phyloP scores from a whole-genome alignment of 2,329 filamentous ascomycete genomes.

The Dactylonectria estremocensis region DNA sequence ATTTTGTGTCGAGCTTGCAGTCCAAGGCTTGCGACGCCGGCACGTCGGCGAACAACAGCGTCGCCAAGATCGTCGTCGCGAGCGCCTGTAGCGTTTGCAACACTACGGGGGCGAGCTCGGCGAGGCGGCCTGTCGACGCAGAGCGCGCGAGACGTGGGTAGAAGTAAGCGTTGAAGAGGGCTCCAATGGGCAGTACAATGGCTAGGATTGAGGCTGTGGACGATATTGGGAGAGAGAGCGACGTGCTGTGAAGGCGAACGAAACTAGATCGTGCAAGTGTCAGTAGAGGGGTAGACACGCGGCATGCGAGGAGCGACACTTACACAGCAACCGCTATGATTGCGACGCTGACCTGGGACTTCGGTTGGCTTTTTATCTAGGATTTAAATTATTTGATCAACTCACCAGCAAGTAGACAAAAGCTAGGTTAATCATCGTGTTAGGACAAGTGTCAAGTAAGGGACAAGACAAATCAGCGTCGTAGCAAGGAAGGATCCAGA shows the following conservation, averaged over 20 bases:
- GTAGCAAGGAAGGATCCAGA: not conserved
- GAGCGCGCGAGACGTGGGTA: slow-evolving; percentile 52
- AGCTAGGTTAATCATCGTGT: slow-evolving; percentile 48
- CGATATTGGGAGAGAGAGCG: slow-evolving; percentile 60
- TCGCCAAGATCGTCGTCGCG: slow-evolving; percentile 61
- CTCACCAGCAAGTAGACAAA: slow-evolving; percentile 52
- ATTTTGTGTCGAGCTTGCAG: slow-evolving; percentile 71
- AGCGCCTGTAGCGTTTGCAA: slow-evolving; percentile 61
- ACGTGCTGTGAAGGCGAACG: slow-evolving; percentile 56
- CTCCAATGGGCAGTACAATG: slow-evolving; percentile 58
- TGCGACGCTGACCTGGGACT: slow-evolving; percentile 1
- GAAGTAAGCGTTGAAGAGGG: slow-evolving; percentile 55
- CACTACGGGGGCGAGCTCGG: slow-evolving; percentile 50
- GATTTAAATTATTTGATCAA: not conserved
- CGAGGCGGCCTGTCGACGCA: slow-evolving; percentile 38
- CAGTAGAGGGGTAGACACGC: not conserved
- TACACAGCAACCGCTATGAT: slow-evolving; percentile 16
- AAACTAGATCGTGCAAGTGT: slow-evolving; percentile 48
- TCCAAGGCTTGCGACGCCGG: slow-evolving; percentile 52
- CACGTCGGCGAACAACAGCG: slow-evolving; percentile 57
- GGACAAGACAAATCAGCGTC: not conserved
- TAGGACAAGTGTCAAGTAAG: not conserved
- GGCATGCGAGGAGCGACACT: not conserved
- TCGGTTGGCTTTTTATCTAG: not conserved
- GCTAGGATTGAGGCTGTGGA: slow-evolving; percentile 54